Evolutionary conservation across 2,329 filamentous ascomycete species (phyloP).

Genomic region (Hypoxylon sp.): DNA sequence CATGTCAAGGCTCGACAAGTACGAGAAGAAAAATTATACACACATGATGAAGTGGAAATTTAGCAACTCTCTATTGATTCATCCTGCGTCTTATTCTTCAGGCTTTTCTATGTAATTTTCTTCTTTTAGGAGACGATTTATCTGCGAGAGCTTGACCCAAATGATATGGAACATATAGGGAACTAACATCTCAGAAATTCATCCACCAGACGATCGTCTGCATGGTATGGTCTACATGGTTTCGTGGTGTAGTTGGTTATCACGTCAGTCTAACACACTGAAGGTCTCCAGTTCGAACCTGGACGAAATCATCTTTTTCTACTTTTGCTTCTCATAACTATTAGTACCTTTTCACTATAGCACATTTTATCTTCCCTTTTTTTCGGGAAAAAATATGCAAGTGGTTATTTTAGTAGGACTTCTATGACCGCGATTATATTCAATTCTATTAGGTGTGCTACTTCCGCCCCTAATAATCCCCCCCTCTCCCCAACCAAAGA

Average conservation of each 20-base stretch:
- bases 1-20: conserved; percentile 4
- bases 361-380: too few relatives aligned
- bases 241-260: conserved; percentile 62
- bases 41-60: neutral
- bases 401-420: too few relatives aligned
- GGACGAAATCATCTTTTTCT: conserved; percentile 41
- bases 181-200: too few relatives aligned
- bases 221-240: conserved; percentile 11
- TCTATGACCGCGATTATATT: too few relatives aligned
- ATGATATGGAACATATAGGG: too few relatives aligned
- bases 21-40: neutral
- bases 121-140: neutral
- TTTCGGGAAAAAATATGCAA: too few relatives aligned
- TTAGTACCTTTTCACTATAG: neutral
- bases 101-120: neutral
- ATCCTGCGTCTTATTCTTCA: neutral
- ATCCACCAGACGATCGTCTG: too few relatives aligned
- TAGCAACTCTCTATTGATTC: neutral
- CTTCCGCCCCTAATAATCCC: too few relatives aligned
- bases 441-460: too few relatives aligned
- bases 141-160: too few relatives aligned
- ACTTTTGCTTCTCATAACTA: neutral
- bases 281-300: conserved; percentile 57
- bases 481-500: too few relatives aligned
- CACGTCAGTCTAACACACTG: conserved; percentile 65